Evolutionary conservation across 169 alveolate species (phyloP).

Genomic region (Toxoplasma gondii): DNA sequence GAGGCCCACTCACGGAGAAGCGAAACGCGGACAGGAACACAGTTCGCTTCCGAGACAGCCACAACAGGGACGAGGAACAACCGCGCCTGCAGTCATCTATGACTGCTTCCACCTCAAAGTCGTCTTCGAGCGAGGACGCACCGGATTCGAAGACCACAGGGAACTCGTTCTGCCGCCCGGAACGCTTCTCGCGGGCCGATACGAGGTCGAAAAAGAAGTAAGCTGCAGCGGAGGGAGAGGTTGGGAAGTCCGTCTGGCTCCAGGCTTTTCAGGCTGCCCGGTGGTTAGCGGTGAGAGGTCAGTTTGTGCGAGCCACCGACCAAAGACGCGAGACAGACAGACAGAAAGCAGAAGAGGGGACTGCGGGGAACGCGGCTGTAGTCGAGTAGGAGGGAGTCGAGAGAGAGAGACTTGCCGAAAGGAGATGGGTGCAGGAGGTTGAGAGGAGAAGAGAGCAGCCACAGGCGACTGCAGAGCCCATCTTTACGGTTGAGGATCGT

Average conservation of each 20-base stretch:
- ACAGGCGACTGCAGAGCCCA: no score
- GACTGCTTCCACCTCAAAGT: constrained; percentile 90
- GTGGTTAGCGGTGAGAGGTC: no score
- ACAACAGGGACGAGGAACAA: background rate
- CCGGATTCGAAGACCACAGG: constrained; percentile 91
- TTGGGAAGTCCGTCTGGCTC: no score
- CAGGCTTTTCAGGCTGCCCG: no score
- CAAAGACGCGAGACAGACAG: background rate
- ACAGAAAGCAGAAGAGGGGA: constrained; percentile 19
- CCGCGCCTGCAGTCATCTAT: constrained; percentile 73
- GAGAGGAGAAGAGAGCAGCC: no score
- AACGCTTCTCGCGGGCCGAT: constrained; percentile 90
- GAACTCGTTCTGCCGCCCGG: constrained; percentile 90
- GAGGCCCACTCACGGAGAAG: no score
- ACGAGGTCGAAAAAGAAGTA: constrained; percentile 84
- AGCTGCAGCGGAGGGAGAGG: constrained; percentile 72
- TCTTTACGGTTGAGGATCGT: background rate
- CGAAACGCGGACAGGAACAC: no score
- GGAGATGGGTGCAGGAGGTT: no score
- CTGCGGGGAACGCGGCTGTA: no score
- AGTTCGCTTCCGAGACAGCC: no score
- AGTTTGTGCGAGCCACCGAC: background rate
- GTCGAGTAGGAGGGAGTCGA: no score
- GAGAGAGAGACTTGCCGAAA: no score
- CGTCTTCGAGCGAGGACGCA: constrained; percentile 89